Conservation (phyloP, 257 asterid genomes). For the Plantago ovata region DNA sequence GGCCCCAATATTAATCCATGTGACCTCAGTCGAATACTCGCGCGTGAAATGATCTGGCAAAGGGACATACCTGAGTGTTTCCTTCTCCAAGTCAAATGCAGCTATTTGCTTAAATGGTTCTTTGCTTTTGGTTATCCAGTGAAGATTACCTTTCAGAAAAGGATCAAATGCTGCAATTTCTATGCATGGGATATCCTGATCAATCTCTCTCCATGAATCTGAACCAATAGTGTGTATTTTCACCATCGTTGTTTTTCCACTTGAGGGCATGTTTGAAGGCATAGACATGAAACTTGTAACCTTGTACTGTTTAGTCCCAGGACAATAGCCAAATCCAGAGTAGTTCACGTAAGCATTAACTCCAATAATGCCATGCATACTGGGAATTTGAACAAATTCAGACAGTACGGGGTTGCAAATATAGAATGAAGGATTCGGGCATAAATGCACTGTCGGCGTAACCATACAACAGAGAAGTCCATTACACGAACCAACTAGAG, state of each 20-base stretch:
- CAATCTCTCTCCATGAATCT: conserved; percentile 42
- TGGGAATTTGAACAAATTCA: conserved; percentile 30
- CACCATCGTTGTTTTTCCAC: conserved; percentile 22
- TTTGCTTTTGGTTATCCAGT: conserved; percentile 34
- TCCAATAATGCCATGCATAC: conserved; percentile 13
- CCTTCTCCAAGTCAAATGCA: conserved; percentile 44
- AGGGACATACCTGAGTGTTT: conserved; percentile 29
- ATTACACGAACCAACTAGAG: conserved; percentile 46
- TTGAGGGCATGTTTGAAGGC: too few species aligned
- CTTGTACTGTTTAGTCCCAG: conserved; percentile 43
- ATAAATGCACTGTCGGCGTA: conserved; percentile 24
- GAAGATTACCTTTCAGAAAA: conserved; percentile 37
- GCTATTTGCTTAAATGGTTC: conserved; percentile 40
- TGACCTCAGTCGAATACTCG: conserved; percentile 28
- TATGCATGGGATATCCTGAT: conserved; percentile 27
- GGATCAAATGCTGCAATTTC: conserved; percentile 42
- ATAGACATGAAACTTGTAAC: conserved; percentile 41
- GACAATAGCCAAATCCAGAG: conserved; percentile 43
- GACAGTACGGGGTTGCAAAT: conserved; percentile 47
- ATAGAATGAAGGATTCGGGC: conserved; percentile 28
- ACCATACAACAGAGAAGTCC: conserved; percentile 42
- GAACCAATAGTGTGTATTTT: conserved; percentile 44
- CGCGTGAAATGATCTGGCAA: conserved; percentile 40
- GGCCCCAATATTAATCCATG: conserved; percentile 42
- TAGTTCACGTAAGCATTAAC: conserved; percentile 22